A percentile compares a stretch with the other conserved stretches of the same genome.
These are phyloP conservation scores for Jaenimonas drosophilae DNA, from an alignment of 208 protist species.

Conservation along the genomic window DNA sequence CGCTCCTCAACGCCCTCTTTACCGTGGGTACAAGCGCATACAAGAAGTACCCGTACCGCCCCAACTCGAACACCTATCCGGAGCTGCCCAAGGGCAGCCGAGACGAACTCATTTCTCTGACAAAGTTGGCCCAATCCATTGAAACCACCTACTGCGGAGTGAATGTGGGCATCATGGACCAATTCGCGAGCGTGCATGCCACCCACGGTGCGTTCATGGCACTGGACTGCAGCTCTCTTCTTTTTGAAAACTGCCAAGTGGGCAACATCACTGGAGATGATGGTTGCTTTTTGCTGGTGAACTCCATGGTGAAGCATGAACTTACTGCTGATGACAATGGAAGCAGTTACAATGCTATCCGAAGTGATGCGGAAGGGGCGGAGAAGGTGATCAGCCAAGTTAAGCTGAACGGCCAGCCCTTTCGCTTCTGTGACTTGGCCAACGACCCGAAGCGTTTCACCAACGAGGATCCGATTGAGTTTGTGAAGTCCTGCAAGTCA, in stretches of 20 bases:
- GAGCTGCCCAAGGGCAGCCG: constrained; percentile 13
- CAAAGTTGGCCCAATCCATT: constrained; percentile 50
- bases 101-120: constrained; percentile 26
- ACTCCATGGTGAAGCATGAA: constrained; percentile 52
- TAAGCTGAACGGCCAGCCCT: constrained; percentile 33
- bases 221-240: constrained; percentile 65
- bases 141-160: constrained; percentile 67
- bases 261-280: constrained; percentile 29
- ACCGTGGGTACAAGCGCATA: constrained; percentile 14
- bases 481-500: constrained; percentile 37
- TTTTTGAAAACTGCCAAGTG: constrained; percentile 32
- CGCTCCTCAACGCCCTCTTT: constrained; percentile 29
- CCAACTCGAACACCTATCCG: constrained; percentile 14
- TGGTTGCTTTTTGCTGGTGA: constrained; percentile 52
- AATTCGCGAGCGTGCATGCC: constrained; percentile 69
- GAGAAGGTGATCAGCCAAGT: constrained; percentile 32
- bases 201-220: constrained; percentile 46
- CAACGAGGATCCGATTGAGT: constrained; percentile 28
- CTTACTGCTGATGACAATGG: constrained; percentile 26
- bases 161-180: constrained; percentile 87
- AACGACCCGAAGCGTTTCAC: constrained; percentile 36
- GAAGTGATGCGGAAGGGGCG: constrained; percentile 36
- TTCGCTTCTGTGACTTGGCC: constrained; percentile 44
- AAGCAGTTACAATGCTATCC: constrained; percentile 43
- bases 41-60: constrained; percentile 3